Evolutionary conservation across 352 stramenopile species (phyloP), one percentile per base, ranked within the genome.

Genomic region (Phytophthora syringae): DNA sequence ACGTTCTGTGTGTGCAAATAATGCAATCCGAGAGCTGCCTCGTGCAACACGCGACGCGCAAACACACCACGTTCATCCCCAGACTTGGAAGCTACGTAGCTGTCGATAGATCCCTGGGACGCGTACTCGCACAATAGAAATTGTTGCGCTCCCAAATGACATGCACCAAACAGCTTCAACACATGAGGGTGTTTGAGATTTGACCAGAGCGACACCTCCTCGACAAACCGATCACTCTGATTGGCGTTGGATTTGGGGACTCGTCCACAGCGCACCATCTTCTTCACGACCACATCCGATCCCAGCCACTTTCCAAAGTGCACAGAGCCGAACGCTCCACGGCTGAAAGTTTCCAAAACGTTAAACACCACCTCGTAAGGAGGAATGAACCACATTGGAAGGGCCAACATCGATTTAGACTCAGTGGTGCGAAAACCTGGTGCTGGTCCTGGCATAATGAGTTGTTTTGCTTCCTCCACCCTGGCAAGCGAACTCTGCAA

Each of bases 221-320:
- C 40, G 5, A 66, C 13, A 55, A 76, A 70, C 13, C 7, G 40
- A n/a, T 64, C 12, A 12, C 24, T 10, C 13, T 67, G 22, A 13
- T 62, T 66, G 25, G 53, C 5, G 25, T 53, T 62, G n/a, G 45
- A 58, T 53, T 64, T 57, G 15, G 39, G 32, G 20, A 36, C 42
- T 39, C 42, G 39, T 65, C 27, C 47, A 57, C 47, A 59, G 13
- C 24, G 52, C 7, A 62, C 42, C n/a, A 70, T 60, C 30, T 72
- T 65, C 39, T 79, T 79, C 27, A 79, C 48, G 13, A 76, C 50
- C 13, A 76, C 71, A 18, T 70, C 56, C 12, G 18, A 56, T 7
- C 49, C 51, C 25, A 64, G 60, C 71, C 71, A 79, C 32, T 70
- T 72, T 1, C 71, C 71, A 22, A 63, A 65, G n/a, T 74, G 59